These are phyloP conservation scores for Boeremia exigua DNA, from an alignment of 2,329 filamentous ascomycete species.

Conservation along the genomic window DNA sequence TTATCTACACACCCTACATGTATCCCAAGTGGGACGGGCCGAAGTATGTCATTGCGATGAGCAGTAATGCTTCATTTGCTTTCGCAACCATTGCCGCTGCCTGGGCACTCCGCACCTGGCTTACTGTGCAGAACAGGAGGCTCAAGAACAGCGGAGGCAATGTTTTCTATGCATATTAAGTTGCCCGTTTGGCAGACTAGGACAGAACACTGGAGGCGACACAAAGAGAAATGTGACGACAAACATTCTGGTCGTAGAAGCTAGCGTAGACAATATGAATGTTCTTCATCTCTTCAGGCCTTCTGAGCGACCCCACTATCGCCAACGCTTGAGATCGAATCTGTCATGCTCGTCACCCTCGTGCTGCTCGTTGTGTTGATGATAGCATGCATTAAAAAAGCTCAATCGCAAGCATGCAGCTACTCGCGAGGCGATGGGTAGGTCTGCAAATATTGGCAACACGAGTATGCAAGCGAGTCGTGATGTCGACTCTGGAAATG, in stretches of 20 bases:
- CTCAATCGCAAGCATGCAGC: constrained; percentile 64
- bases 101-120: constrained; percentile 23
- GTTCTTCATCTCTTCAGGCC: constrained; percentile 70
- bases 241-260: constrained; percentile 68
- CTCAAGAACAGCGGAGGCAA: constrained; percentile 14
- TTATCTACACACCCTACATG: constrained; percentile 52
- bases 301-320: constrained; percentile 64
- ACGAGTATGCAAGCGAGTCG: constrained; percentile 62
- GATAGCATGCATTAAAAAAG: constrained; percentile 57
- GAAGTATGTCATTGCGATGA: constrained; percentile 31
- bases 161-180: constrained; percentile 23
- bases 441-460: constrained; percentile 64
- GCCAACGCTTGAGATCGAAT: constrained; percentile 64
- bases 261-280: constrained; percentile 70
- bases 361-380: constrained; percentile 57
- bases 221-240: constrained; percentile 73
- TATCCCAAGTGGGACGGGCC: constrained; percentile 37
- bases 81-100: constrained; percentile 20
- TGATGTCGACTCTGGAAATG: constrained; percentile 47
- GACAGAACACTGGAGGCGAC: constrained; percentile 70
- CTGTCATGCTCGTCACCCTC: constrained; percentile 67
- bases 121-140: constrained; percentile 18
- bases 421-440: constrained; percentile 63
- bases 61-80: constrained; percentile 29
- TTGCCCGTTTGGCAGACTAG: too few relatives aligned